These are phyloP conservation scores for Phanerochaete sordida DNA, from an alignment of 768 basidiomycete species.

Conservation along the genomic window DNA sequence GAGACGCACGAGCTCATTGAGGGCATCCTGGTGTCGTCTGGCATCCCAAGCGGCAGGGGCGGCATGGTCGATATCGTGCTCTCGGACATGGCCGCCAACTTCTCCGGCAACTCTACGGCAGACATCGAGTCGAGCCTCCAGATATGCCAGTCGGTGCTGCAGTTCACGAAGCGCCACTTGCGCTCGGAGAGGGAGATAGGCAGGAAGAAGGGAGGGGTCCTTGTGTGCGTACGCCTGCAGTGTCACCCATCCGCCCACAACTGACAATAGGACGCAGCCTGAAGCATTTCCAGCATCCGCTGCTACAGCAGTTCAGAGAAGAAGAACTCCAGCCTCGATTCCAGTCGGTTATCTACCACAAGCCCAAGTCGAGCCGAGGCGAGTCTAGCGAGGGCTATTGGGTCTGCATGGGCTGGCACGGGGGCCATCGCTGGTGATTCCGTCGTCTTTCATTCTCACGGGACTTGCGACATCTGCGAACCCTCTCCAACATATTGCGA, in stretches of 20 bases:
- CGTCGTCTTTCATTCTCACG: neutral
- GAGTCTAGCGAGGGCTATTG: slow-evolving; percentile 86
- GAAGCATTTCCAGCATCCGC: slow-evolving; percentile 82
- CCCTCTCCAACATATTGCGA: no score
- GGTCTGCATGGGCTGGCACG: slow-evolving; percentile 73
- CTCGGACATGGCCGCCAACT: slow-evolving; percentile 88
- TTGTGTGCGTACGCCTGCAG: slow-evolving; percentile 67
- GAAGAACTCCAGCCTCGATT: slow-evolving; percentile 62
- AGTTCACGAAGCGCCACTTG: slow-evolving; percentile 58
- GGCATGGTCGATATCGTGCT: slow-evolving; percentile 68
- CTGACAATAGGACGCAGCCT: slow-evolving; percentile 43
- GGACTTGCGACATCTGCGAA: no score
- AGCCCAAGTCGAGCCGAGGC: slow-evolving; percentile 77
- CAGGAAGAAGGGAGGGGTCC: slow-evolving; percentile 42
- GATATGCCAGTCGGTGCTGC: slow-evolving; percentile 70
- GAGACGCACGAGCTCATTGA: slow-evolving; percentile 44
- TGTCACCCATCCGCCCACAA: no score
- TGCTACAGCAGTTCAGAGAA: slow-evolving; percentile 60
- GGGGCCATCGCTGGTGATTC: neutral
- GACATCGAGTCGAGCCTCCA: slow-evolving; percentile 69
- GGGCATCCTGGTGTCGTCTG: slow-evolving; percentile 29
- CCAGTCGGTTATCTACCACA: slow-evolving; percentile 60
- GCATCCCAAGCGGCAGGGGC: neutral
- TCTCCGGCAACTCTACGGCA: slow-evolving; percentile 60
- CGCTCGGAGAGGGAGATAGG: slow-evolving; percentile 42